Base-by-base conservation (phyloP, 2,329 filamentous ascomycete species). In the Raffaelea albimanens region DNA sequence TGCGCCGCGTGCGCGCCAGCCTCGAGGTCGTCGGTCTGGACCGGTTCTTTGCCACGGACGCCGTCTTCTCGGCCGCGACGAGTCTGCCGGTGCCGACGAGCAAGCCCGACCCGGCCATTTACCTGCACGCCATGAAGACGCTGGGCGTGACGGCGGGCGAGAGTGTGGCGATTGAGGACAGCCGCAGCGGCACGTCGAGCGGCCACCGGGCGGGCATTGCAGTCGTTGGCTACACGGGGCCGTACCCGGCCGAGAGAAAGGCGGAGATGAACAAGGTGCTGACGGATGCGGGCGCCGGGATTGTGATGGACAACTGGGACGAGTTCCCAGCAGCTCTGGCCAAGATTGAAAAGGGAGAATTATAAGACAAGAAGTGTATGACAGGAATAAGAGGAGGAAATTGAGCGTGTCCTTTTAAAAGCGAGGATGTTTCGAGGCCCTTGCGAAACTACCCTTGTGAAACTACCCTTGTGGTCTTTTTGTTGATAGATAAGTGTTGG, bases 71-170 rank as follows among this genome's bases (percentile, higher is more conserved):
- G 40, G 89, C 89, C 47, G 87, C 87, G 49, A 87, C 82, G 29
- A 87, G 82, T 50, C 76, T 95, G 57, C 71, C 78, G 49, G 79
- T 72, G 60, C 89, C 89, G n/a, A 90, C 87, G 47, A 86, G 81
- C 66, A 95, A 95, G 77, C 89, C 89, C 16, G 86, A 95, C 67
- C 89, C 90, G 18, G 86, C 87, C 56, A 84, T 95, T 67, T 95
- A 95, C 71, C 67, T 88, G 54, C 76, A 83, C 63, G 85, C 89
- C 20, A 78, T 89, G 61, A 69, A 88, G 67, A 69, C 78, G 61
- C 74, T 94, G 45, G 83, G 83, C 52, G 84, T 84, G 67, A 78
- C 75, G 58, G 71, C 87, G 2, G 70, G 71, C 42, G 83, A 94
- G 72, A 82, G 78, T 55, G 74, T 95, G 29, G 85, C 89, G 21